Evolutionary conservation across 2,329 filamentous ascomycete species (phyloP).

Genomic region (Fusarium sp.): DNA sequence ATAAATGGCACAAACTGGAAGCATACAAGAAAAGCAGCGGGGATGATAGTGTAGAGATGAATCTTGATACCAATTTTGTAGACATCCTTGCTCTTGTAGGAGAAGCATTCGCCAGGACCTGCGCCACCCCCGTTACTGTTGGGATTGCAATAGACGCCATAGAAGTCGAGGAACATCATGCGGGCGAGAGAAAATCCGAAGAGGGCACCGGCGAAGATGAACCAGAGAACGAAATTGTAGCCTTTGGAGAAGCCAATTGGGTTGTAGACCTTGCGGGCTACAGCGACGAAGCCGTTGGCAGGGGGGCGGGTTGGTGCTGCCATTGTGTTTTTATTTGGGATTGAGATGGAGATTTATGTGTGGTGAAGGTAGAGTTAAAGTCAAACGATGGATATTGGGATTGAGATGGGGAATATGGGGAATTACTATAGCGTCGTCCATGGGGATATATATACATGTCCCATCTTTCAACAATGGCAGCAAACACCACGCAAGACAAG

Average conservation of each 20-base stretch:
- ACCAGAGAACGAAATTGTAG: conserved; percentile 61
- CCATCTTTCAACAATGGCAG: not conserved
- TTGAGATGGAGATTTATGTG: too few species aligned
- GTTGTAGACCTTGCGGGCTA: conserved; percentile 51
- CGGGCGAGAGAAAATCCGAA: conserved; percentile 30
- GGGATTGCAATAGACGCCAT: conserved; percentile 18
- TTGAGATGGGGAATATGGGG: not conserved
- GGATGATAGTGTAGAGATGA: conserved; percentile 58
- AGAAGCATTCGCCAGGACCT: conserved; percentile 24
- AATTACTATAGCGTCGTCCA: fast-evolving
- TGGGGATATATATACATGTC: not conserved
- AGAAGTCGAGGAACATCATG: conserved; percentile 40
- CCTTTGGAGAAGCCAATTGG: conserved; percentile 64
- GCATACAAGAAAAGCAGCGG: conserved; percentile 56
- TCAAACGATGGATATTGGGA: not conserved
- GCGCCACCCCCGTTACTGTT: not conserved
- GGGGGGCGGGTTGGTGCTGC: not conserved
- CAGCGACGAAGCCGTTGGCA: conserved; percentile 13
- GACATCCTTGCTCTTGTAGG: conserved; percentile 8
- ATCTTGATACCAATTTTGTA: conserved; percentile 56
- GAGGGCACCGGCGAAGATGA: conserved; percentile 58
- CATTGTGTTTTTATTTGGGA: not conserved
- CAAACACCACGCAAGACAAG: not conserved
- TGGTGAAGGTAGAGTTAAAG: too few species aligned
- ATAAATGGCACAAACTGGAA: conserved; percentile 62